Percentiles rank a stretch among this genome's conserved stretches.
These are phyloP conservation scores for Pyricularia pennisetigena DNA, from an alignment of 2,329 filamentous ascomycete species.

Conservation along the genomic window DNA sequence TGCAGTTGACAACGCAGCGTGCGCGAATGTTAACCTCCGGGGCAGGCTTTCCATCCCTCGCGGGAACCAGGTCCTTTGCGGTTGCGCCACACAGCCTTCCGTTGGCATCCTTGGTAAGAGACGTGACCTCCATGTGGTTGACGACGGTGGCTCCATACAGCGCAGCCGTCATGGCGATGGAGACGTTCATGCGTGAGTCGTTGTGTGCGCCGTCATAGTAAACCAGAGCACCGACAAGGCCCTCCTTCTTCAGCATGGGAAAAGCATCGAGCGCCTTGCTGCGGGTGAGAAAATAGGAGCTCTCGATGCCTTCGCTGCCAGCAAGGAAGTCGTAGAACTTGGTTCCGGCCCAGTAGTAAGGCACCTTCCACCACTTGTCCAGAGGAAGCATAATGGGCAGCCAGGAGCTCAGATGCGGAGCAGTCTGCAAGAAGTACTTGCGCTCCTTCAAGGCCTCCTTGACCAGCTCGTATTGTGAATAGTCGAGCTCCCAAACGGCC, in stretches of 20 bases:
- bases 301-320: slow-evolving; percentile 73
- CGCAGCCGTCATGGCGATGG: slow-evolving; percentile 69
- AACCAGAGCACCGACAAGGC: slow-evolving; percentile 66
- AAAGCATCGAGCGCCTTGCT: slow-evolving; percentile 70
- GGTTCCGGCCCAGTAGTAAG: slow-evolving; percentile 60
- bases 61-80: slow-evolving; percentile 52
- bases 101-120: slow-evolving; percentile 58
- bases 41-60: slow-evolving; percentile 41
- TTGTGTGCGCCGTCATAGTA: slow-evolving; percentile 87
- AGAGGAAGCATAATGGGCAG: slow-evolving; percentile 77
- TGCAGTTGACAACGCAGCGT: slow-evolving; percentile 76
- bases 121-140: slow-evolving; percentile 73
- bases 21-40: slow-evolving; percentile 61
- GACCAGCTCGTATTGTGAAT: slow-evolving; percentile 72
- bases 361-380: slow-evolving; percentile 75
- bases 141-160: slow-evolving; percentile 72
- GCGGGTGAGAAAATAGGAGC: slow-evolving; percentile 71
- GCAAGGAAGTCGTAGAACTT: slow-evolving; percentile 77
- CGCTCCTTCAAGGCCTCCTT: slow-evolving; percentile 74
- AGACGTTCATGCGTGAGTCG: slow-evolving; percentile 81
- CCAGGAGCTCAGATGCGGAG: slow-evolving; percentile 71
- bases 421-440: slow-evolving; percentile 74
- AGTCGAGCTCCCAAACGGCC: slow-evolving; percentile 77
- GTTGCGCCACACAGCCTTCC: slow-evolving; percentile 61
- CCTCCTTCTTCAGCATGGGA: slow-evolving; percentile 66